Conservation (phyloP, 345 rosid genomes). For the Aethionema arabicum region DNA sequence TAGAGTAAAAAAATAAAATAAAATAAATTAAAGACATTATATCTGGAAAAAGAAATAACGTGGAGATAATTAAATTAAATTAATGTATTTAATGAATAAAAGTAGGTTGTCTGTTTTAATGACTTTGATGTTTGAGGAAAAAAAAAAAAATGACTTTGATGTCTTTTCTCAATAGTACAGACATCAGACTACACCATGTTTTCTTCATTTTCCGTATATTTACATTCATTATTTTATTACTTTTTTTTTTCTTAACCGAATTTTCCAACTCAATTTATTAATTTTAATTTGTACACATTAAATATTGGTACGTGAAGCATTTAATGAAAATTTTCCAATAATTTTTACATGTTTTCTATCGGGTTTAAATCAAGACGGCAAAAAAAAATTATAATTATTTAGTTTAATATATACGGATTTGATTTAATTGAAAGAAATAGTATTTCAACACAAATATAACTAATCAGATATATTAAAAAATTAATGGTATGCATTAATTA, state of each 20-base stretch:
- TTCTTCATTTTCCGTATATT: constrained; percentile 2
- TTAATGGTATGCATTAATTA: no score
- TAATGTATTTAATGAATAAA: constrained; percentile 28
- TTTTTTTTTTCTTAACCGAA: not conserved
- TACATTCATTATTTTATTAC: not conserved
- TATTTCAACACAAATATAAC: no score
- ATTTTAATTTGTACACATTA: no score
- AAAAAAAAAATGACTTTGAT: constrained; percentile 33
- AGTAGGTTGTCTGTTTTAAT: constrained; percentile 38
- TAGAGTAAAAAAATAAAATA: constrained; percentile 22
- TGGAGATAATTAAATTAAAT: constrained; percentile 22
- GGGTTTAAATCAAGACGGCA: no score
- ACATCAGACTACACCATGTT: constrained; percentile 26
- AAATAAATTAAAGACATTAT: constrained; percentile 5
- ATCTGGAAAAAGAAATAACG: constrained; percentile 2
- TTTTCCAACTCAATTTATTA: not conserved
- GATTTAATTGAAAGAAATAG: no score
- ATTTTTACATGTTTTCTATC: no score
- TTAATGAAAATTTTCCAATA: no score
- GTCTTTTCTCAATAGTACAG: constrained; percentile 15
- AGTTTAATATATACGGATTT: no score
- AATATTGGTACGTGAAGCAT: no score
- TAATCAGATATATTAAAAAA: no score
- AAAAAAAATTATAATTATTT: no score
- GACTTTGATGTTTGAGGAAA: constrained; percentile 32